Percentiles rank a stretch among this genome's conserved stretches.
These are phyloP conservation scores for Phialocephala subalpina DNA, from an alignment of 2,329 filamentous ascomycete species.

Conservation along the genomic window DNA sequence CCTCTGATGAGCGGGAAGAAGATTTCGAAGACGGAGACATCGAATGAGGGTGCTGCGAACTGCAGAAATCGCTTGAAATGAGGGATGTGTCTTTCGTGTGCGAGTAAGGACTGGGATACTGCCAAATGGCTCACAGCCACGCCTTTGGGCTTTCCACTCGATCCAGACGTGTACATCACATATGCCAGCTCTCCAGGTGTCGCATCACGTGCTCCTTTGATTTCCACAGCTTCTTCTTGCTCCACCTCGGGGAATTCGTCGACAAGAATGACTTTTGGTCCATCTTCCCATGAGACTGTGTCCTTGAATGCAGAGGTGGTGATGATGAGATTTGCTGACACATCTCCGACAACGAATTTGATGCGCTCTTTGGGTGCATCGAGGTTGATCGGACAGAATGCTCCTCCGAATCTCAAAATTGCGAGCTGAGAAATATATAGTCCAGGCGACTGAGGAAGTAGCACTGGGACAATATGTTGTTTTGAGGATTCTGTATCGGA, in stretches of 20 bases:
- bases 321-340: conserved; percentile 73
- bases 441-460: conserved; percentile 78
- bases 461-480: conserved; percentile 72
- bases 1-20: conserved; percentile 86
- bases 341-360: conserved; percentile 81
- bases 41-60: conserved; percentile 91
- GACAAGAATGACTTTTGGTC: conserved; percentile 49
- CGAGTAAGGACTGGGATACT: conserved; percentile 81
- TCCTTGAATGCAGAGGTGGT: conserved; percentile 60
- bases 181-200: conserved; percentile 67
- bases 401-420: conserved; percentile 80
- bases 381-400: conserved; percentile 84
- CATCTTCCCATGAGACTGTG: conserved; percentile 47
- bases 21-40: conserved; percentile 94
- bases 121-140: conserved; percentile 83
- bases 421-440: conserved; percentile 82
- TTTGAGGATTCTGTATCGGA: conserved; percentile 10
- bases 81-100: conserved; percentile 82
- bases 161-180: conserved; percentile 93
- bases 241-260: conserved; percentile 45
- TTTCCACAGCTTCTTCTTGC: neutral
- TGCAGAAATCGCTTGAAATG: conserved; percentile 82
- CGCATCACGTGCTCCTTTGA: conserved; percentile 24
- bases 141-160: conserved; percentile 88
- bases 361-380: conserved; percentile 82